phyloP scores from a whole-genome alignment of 495 filamentous ascomycete genomes.

The Hypoxylon intermedium region DNA sequence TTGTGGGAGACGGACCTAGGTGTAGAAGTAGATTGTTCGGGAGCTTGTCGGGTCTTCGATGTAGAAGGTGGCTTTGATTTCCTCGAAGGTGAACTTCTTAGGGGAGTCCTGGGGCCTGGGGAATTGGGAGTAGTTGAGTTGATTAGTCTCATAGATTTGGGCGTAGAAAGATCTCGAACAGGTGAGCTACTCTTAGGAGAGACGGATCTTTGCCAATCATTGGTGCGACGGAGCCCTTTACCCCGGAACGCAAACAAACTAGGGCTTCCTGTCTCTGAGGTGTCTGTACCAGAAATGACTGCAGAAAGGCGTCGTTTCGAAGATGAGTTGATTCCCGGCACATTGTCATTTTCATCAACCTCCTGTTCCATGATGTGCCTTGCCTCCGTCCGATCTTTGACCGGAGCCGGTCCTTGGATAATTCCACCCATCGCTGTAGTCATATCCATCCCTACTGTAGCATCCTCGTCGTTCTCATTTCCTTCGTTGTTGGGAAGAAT shows the following conservation, averaged over 20 bases:
- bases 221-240: conserved; percentile 61
- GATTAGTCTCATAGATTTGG: conserved; percentile 57
- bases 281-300: conserved; percentile 52
- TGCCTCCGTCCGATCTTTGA: conserved; percentile 55
- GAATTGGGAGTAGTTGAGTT: conserved; percentile 62
- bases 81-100: conserved; percentile 57
- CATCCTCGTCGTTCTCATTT: conserved; percentile 54
- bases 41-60: conserved; percentile 23
- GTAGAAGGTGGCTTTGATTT: conserved; percentile 35
- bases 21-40: conserved; percentile 12
- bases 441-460: conserved; percentile 65
- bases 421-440: conserved; percentile 66
- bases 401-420: conserved; percentile 45
- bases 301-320: conserved; percentile 46
- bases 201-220: conserved; percentile 47
- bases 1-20: conserved; percentile 36
- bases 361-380: conserved; percentile 68
- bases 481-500: conserved; percentile 60
- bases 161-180: conserved; percentile 45
- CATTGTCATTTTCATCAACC: conserved; percentile 60
- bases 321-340: conserved; percentile 59
- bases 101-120: conserved; percentile 59
- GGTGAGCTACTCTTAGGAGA: conserved; percentile 48
- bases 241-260: conserved; percentile 62
- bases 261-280: conserved; percentile 68